phyloP scores from a whole-genome alignment of 345 rosid species.

The Gossypioides kirkii region DNA sequence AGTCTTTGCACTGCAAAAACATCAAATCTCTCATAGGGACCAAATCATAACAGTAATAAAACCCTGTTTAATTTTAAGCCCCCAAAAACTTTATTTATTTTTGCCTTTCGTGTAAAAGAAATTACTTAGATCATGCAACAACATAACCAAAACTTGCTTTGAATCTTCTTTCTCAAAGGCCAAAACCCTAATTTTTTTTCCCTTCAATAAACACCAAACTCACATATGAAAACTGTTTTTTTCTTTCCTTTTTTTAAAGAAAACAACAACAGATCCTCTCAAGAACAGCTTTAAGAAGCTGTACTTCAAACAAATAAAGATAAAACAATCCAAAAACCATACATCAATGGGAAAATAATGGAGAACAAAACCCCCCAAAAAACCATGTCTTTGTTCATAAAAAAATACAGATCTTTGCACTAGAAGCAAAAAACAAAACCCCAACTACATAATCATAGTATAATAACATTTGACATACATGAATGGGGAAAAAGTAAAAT shows the following conservation, averaged over 20 bases:
- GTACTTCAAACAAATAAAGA: background rate
- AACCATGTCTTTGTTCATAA: background rate
- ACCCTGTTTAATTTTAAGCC: background rate
- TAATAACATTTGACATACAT: background rate
- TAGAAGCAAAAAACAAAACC: background rate
- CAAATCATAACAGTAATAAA: slow-evolving; percentile 5
- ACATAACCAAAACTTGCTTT: background rate
- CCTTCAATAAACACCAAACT: background rate
- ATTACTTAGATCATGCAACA: background rate
- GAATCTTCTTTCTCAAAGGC: background rate
- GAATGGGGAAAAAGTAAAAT: background rate
- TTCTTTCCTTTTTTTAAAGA: background rate
- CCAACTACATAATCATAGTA: background rate
- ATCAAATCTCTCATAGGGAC: background rate
- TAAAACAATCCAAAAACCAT: slow-evolving; percentile 1
- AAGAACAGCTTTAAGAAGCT: background rate
- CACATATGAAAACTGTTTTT: background rate
- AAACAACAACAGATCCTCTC: slow-evolving; percentile 1
- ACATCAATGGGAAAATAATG: background rate
- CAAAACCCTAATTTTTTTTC: background rate
- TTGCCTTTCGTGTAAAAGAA: background rate
- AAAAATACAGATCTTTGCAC: slow-evolving; percentile 23
- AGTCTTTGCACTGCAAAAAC: background rate
- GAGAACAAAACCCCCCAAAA: background rate
- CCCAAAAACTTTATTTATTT: background rate